phyloP scores from a whole-genome alignment of 1,284 basidiomycete species.

The Hemileia vastatrix region DNA sequence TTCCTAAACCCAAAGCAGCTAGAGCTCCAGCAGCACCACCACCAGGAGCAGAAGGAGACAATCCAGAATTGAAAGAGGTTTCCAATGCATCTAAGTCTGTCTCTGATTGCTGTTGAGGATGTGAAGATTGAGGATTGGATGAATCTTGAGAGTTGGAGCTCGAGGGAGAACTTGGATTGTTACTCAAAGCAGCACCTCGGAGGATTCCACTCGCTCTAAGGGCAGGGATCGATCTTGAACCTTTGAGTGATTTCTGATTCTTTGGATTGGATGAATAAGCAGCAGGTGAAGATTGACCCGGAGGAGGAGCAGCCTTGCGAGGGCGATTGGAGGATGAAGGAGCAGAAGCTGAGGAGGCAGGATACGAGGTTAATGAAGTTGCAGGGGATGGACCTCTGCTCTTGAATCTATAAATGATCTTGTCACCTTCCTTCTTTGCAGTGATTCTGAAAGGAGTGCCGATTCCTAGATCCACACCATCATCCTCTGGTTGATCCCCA shows the following conservation, averaged over 20 bases:
- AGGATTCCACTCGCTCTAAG: background rate
- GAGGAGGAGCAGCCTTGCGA: too few relatives aligned
- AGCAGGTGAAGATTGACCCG: too few relatives aligned
- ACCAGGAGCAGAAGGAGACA: background rate
- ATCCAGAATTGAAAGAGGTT: background rate
- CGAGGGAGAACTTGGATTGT: background rate
- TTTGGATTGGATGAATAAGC: too few relatives aligned
- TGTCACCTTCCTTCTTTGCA: conserved; percentile 28
- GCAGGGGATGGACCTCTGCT: background rate
- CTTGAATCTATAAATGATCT: conserved; percentile 32
- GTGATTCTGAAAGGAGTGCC: conserved; percentile 32
- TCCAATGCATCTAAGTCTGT: background rate
- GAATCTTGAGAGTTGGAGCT: background rate
- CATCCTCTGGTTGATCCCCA: background rate
- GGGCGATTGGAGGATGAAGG: too few relatives aligned
- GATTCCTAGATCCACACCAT: conserved; percentile 29
- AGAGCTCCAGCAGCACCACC: background rate
- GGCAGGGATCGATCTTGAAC: too few relatives aligned
- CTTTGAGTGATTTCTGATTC: too few relatives aligned
- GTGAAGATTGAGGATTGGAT: background rate
- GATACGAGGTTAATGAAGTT: conserved; percentile 17
- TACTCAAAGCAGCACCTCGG: background rate
- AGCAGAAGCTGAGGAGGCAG: background rate
- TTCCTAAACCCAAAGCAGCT: background rate
- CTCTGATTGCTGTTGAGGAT: background rate